A percentile compares a stretch with the other conserved stretches of the same genome.
These are phyloP conservation scores for Candida koratica DNA, from an alignment of 805 yeast species.

Conservation along the genomic window DNA sequence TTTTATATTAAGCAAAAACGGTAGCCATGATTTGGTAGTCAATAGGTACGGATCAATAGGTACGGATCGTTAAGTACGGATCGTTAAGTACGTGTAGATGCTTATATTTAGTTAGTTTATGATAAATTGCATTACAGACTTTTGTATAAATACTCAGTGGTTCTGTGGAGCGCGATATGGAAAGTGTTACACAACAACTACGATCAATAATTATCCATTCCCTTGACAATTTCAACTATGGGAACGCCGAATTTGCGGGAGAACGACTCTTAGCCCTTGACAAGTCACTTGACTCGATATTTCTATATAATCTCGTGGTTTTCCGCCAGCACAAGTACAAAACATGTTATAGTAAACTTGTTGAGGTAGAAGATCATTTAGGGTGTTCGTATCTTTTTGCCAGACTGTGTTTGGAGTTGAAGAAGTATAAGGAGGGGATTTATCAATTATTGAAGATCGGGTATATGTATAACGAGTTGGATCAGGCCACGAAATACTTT, in stretches of 20 bases:
- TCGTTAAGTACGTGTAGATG: too few relatives aligned
- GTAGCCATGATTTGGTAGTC: too few relatives aligned
- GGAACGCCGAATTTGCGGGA: conserved; percentile 81
- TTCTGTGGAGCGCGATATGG: conserved; percentile 9
- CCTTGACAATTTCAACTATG: conserved; percentile 62
- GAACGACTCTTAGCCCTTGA: conserved; percentile 72
- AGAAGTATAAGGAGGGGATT: conserved; percentile 59
- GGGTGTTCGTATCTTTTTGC: conserved; percentile 80
- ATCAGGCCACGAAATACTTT: conserved; percentile 13
- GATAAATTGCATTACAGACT: too few relatives aligned
- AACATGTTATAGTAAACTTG: conserved; percentile 50
- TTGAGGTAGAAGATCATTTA: conserved; percentile 44
- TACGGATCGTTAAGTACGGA: too few relatives aligned
- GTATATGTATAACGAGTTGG: conserved; percentile 28
- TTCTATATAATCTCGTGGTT: conserved; percentile 66
- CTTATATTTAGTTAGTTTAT: too few relatives aligned
- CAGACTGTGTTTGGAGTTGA: conserved; percentile 55
- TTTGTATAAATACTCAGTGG: too few relatives aligned
- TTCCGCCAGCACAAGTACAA: conserved; percentile 56
- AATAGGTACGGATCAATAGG: too few relatives aligned
- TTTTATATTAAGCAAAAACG: conserved; percentile 35
- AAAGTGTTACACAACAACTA: conserved; percentile 34
- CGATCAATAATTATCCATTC: conserved; percentile 63
- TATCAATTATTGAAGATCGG: conserved; percentile 33
- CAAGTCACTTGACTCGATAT: conserved; percentile 54